phyloP scores from a whole-genome alignment of 2,329 filamentous ascomycete genomes.

The Colletotrichum musicola region DNA sequence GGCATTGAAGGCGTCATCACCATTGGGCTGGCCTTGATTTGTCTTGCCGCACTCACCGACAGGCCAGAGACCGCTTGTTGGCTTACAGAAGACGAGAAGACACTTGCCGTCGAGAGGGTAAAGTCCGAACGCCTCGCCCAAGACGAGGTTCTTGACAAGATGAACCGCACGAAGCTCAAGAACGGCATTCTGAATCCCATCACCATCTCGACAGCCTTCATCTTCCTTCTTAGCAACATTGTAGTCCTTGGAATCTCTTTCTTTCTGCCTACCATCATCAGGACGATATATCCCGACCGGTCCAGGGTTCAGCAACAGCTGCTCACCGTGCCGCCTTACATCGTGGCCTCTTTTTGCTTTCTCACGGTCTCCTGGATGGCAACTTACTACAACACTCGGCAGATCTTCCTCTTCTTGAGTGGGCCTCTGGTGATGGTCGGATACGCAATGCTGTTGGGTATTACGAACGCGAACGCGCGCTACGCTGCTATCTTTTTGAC shows the following conservation, averaged over 20 bases:
- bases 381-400: constrained; percentile 70
- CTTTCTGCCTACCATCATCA: constrained; percentile 79
- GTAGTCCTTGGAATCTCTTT: constrained; percentile 80
- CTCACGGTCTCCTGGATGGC: constrained; percentile 69
- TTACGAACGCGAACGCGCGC: constrained; percentile 61
- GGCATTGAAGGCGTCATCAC: constrained; percentile 76
- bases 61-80: constrained; percentile 75
- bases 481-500: constrained; percentile 79
- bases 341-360: constrained; percentile 74
- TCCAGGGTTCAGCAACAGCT: constrained; percentile 74
- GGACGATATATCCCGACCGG: constrained; percentile 73
- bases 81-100: constrained; percentile 74
- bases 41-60: constrained; percentile 75
- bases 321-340: constrained; percentile 77
- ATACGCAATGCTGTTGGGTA: constrained; percentile 77
- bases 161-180: constrained; percentile 70
- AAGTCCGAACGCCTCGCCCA: constrained; percentile 75
- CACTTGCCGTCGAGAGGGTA: constrained; percentile 74
- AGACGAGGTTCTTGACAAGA: constrained; percentile 72
- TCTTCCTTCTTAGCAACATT: constrained; percentile 76
- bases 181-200: constrained; percentile 75
- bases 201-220: constrained; percentile 60
- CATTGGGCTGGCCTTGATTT: constrained; percentile 65
- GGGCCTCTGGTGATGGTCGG: constrained; percentile 74
- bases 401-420: constrained; percentile 69